phyloP scores from a whole-genome alignment of 208 protist genomes.

The Herpetomonas muscarum region DNA sequence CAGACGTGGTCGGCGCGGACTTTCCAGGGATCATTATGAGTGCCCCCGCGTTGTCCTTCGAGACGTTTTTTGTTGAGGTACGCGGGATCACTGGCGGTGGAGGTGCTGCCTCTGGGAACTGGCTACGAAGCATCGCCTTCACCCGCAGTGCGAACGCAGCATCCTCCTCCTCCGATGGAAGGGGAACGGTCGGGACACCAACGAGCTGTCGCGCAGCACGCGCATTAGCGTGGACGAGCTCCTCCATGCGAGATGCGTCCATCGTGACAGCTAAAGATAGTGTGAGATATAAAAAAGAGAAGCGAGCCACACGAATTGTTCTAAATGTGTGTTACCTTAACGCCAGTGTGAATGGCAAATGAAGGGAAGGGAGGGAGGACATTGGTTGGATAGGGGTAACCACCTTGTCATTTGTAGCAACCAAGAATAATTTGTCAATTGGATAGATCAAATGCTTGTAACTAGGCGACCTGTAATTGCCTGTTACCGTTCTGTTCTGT shows the following conservation, averaged over 20 bases:
- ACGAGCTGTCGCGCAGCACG: constrained; percentile 27
- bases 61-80: no score
- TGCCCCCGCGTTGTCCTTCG: no score
- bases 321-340: not conserved
- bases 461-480: no score
- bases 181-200: constrained; percentile 21
- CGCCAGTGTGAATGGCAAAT: not conserved
- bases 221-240: constrained; percentile 36
- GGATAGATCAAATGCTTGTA: no score
- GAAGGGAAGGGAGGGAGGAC: constrained; percentile 1
- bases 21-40: no score
- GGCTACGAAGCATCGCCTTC: constrained; percentile 30
- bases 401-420: not conserved
- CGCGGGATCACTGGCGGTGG: constrained; percentile 1
- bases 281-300: constrained; percentile 10
- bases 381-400: not conserved
- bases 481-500: no score
- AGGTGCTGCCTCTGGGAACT: constrained; percentile 37
- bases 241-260: constrained; percentile 2
- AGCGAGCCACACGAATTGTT: no score
- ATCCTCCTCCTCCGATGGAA: not conserved
- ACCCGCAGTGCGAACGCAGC: constrained; percentile 28
- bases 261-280: constrained; percentile 5
- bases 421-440: no score
- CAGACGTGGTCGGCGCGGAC: no score